phyloP scores from a whole-genome alignment of 176 grass and related monocot genomes.

The Raddia guianensis region DNA sequence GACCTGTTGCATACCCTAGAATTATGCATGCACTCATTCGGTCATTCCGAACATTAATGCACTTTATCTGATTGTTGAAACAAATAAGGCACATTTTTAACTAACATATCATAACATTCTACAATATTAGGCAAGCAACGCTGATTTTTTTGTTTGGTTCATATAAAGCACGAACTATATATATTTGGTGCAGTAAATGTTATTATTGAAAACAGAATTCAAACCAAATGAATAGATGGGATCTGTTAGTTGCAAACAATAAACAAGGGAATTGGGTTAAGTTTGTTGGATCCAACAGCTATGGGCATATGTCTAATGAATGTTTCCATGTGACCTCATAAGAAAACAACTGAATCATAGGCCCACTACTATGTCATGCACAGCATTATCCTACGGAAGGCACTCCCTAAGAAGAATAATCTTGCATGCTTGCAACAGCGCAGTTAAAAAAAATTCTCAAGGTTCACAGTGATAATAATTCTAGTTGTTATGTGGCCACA shows the following conservation, averaged over 20 bases:
- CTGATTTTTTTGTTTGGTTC: slow-evolving; percentile 12
- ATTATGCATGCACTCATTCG: neutral
- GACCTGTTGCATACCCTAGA: neutral
- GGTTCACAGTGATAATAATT: slow-evolving; percentile 23
- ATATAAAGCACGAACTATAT: slow-evolving; percentile 17
- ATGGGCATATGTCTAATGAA: slow-evolving; percentile 40
- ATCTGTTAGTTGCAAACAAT: slow-evolving; percentile 40
- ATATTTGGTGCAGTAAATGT: slow-evolving; percentile 30
- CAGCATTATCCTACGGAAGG: slow-evolving; percentile 20
- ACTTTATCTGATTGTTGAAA: neutral
- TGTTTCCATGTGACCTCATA: slow-evolving; percentile 49
- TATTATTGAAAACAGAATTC: slow-evolving; percentile 5
- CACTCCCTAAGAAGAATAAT: slow-evolving; percentile 33
- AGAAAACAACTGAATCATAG: slow-evolving; percentile 38
- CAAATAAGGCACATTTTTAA: neutral
- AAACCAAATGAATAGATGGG: slow-evolving; percentile 2
- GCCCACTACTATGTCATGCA: slow-evolving; percentile 31
- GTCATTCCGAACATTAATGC: slow-evolving; percentile 10
- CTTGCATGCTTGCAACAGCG: neutral
- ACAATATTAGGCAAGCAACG: neutral
- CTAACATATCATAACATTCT: neutral
- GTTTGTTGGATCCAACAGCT: slow-evolving; percentile 30
- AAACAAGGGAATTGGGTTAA: slow-evolving; percentile 26
- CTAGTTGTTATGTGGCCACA: slow-evolving; percentile 25
- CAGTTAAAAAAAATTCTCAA: slow-evolving; percentile 23